Base-by-base conservation (phyloP, 805 yeast species). In the Nakazawaea siamensis region DNA sequence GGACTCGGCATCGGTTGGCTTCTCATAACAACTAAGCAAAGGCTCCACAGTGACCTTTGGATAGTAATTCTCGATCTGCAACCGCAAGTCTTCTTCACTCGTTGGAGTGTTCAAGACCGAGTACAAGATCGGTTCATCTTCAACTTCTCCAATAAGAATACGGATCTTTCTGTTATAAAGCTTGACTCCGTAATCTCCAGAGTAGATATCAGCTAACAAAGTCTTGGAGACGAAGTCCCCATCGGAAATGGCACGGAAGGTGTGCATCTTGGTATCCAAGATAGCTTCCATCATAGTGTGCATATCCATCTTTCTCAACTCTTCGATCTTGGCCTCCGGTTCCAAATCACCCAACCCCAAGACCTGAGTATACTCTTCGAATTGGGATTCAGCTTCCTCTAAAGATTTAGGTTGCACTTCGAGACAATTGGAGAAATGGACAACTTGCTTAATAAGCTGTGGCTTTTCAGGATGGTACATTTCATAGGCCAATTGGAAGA, bases 401-500 rank as follows among this genome's bases (percentile, higher is more conserved):
- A 60, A 42, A 11, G 54, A 44, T 35, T 62, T 64, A 20, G 70
- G 70, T 40, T 63, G 68, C 24, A 54, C 49, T 19, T 50, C 55
- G 14, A 62, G 48, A 34, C 57, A 47, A 38, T 64, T 65, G 21
- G 69, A 62, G 34, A 55, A 49, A 40, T 52, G 55, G 16, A 49
- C 40, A n/a, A 48, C 52, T 42, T 59, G 60, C 41, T 64, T 63
- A 42, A 64, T 64, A 29, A 64, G 52, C 43, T 62, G 70, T 6
- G 40, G 33, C 4, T 21, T 65, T 24, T 59, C 55, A 10, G 65
- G 64, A 35, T 64, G 59, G 41, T 64, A 64, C 11, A 61, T 26
- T 39, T 64, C 69, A 43, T 64, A 64, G 1, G 64, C 62, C 21
- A 64, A 39, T 43, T 65, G 70, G 45, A 57, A 61, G 33, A 60